Percentiles rank a stretch among this genome's conserved stretches.
phyloP scores from a whole-genome alignment of 2,329 filamentous ascomycete genomes.

The Pseudonectria buxi region DNA sequence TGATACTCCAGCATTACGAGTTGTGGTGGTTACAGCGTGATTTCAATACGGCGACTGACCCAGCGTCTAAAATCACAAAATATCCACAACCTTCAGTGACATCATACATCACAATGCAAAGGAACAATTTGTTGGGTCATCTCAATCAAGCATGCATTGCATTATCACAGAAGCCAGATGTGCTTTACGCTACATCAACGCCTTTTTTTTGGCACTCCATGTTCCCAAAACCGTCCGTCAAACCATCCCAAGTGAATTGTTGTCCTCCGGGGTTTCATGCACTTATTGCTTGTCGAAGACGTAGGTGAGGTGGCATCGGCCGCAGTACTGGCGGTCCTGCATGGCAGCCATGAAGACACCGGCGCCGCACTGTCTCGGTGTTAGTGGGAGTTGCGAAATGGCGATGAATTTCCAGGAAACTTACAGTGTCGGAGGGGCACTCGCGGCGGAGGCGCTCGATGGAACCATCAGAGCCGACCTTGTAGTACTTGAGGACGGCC shows the following conservation, averaged over 20 bases:
- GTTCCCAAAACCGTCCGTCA: constrained; percentile 24
- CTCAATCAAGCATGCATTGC: constrained; percentile 33
- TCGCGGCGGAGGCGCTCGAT: constrained; percentile 98
- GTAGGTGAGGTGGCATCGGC: constrained; percentile 66
- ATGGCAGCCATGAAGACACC: constrained; percentile 99
- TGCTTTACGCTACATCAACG: constrained; percentile 39
- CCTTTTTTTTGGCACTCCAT: constrained; percentile 28
- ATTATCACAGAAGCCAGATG: constrained; percentile 29
- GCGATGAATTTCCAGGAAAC: constrained; percentile 37
- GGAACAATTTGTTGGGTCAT: constrained; percentile 13
- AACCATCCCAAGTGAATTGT: constrained; percentile 25
- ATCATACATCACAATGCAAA: constrained; percentile 1
- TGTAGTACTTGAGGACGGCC: constrained; percentile 99
- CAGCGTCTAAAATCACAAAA: no score
- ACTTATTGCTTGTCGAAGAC: constrained; percentile 62
- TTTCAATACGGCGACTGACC: no score
- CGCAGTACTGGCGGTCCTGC: constrained; percentile 98
- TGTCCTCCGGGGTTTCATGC: constrained; percentile 20
- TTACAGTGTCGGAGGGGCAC: constrained; percentile 85
- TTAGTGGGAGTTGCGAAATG: constrained; percentile 22
- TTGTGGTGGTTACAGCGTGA: no score
- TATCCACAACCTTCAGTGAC: no score
- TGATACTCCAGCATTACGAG: no score
- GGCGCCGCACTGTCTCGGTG: constrained; percentile 72
- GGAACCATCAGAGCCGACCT: constrained; percentile 99